Evolutionary conservation across 1,284 basidiomycete species (phyloP).

Genomic region (Peniophora sp.): DNA sequence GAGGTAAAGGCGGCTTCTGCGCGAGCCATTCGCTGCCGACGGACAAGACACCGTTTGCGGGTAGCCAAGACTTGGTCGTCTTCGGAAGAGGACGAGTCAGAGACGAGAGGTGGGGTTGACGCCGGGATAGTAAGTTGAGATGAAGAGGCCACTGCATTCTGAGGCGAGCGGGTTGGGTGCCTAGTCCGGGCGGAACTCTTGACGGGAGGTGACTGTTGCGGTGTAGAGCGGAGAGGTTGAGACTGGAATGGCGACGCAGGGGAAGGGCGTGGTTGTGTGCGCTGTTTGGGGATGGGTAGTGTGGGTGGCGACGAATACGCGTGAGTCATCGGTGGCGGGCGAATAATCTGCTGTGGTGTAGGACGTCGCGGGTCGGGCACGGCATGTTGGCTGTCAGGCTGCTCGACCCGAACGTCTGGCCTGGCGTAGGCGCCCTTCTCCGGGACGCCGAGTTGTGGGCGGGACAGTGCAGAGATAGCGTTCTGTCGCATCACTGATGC

Average conservation of each 20-base stretch:
- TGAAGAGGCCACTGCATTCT: too few species aligned
- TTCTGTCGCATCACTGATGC: conserved; percentile 22
- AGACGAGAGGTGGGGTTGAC: neutral
- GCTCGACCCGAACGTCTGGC: neutral
- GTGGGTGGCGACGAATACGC: neutral
- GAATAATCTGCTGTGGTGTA: neutral
- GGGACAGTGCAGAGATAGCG: conserved; percentile 2
- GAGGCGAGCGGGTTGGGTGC: too few species aligned
- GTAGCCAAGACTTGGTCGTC: neutral
- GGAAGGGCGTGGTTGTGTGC: neutral
- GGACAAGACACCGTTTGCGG: neutral
- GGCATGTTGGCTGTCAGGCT: neutral
- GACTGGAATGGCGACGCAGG: neutral
- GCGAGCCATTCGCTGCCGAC: conserved; percentile 6
- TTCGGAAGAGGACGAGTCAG: neutral
- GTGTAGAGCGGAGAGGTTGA: neutral
- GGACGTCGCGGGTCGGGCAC: neutral
- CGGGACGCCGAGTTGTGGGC: conserved; percentile 1
- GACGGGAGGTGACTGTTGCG: neutral
- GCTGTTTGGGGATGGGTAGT: neutral
- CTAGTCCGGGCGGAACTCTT: too few species aligned
- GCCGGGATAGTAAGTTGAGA: neutral
- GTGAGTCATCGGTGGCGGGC: neutral
- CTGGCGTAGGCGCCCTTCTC: neutral
- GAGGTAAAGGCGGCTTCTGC: conserved; percentile 7